phyloP scores from a whole-genome alignment of 2,329 filamentous ascomycete species.

The Amesomyces nigricolor region DNA sequence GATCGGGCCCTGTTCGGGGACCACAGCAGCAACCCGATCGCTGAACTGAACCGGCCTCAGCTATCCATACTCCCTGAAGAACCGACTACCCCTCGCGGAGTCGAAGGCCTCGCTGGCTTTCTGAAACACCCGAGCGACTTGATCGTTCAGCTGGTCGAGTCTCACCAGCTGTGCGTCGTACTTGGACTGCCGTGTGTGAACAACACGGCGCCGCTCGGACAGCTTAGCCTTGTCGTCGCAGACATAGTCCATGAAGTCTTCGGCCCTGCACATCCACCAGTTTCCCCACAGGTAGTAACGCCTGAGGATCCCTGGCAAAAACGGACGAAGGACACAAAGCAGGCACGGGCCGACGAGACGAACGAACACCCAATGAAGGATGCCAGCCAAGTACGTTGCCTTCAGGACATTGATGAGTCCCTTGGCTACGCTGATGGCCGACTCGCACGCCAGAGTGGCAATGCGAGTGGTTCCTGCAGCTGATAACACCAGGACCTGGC shows the following conservation, averaged over 20 bases:
- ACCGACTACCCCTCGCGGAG: not conserved
- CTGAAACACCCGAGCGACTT: not conserved
- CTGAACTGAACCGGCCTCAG: constrained; percentile 4
- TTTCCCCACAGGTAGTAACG: not conserved
- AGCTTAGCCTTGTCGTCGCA: constrained; percentile 4
- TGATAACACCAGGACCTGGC: constrained; percentile 1
- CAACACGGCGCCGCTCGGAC: not conserved
- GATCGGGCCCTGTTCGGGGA: constrained; percentile 4
- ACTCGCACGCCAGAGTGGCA: constrained; percentile 7
- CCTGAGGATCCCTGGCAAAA: not conserved
- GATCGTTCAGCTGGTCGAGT: constrained; percentile 4
- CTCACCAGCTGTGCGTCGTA: not conserved
- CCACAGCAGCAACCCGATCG: not conserved
- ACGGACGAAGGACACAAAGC: not conserved
- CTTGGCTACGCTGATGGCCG: not conserved
- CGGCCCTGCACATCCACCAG: not conserved
- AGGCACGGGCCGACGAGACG: not conserved
- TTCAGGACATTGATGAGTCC: constrained; percentile 3
- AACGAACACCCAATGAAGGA: not conserved
- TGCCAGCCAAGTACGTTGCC: not conserved
- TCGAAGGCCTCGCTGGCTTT: not conserved
- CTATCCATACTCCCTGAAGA: not conserved
- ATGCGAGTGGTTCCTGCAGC: constrained; percentile 7
- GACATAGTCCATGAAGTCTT: constrained; percentile 12
- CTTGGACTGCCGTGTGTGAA: not conserved